Base-by-base conservation (phyloP, 352 stramenopile species). In the Globisporangium megalacanthum region DNA sequence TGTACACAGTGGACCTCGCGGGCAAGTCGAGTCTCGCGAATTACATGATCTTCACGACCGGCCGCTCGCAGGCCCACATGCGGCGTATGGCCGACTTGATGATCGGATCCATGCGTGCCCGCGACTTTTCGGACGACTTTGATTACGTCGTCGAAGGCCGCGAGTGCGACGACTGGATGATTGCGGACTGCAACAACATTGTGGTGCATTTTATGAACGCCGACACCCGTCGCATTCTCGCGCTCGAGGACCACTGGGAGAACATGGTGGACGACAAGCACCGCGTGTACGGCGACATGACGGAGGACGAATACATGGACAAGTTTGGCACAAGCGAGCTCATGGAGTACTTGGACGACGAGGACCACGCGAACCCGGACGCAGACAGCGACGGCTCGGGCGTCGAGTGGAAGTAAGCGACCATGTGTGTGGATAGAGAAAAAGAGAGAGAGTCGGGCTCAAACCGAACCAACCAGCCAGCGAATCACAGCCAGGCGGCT, bases 91-190 rank as follows among this genome's bases (percentile, higher is more conserved):
- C 87, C 11, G 86, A 96, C 59, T 77, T 94, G 69, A 66, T 96
- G 49, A 92, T 96, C 52, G 72, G 84, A 49, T 93, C 87, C 6
- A 84, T 96, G 75, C 89, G 87, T 55, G 82, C 69, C 15, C 62
- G 86, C 9, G 45, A 78, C 3, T 50, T 92, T 14, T 58, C 78
- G 13, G 80, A 93, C 59, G 78, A 91, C 22, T 91, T 93, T 52
- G 78, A 86, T 52, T 93, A 93, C 61, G 58, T 58, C 19, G 88
- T 94, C 37, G 88, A 96, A 73, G 88, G 88, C 11, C 83, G 87
- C 45, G 84, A 96, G 60, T 93, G 83, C 51, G 88, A 96, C 64
- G 88, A 96, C 75, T 96, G 88, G 88, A 96, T 96, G 86, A 95
- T 96, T 61, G 85, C 88, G 31, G 88, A 96, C 62, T 93, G 86